Evolutionary conservation across 2,329 filamentous ascomycete species (phyloP), one percentile per base, ranked within the genome.

Genomic region (Pseudopyrenochaeta lycopersici): DNA sequence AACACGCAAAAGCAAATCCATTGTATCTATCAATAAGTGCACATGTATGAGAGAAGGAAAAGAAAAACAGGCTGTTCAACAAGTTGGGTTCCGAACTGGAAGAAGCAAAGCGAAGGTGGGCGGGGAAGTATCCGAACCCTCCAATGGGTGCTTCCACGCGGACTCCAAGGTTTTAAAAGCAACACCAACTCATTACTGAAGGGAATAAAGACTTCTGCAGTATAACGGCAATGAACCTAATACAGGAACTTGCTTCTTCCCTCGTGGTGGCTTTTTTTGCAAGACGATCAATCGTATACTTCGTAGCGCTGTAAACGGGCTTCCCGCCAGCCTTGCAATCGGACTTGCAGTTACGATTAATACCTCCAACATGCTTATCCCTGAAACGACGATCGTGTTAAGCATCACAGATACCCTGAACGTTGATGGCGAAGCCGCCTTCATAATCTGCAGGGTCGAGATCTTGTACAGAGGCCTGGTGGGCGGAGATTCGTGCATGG

Each of bases 201-300:
- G 27, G 29, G 41, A 45, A 18, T 39, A 52, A 30, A 44, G 21
- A 39, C 2, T 73, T 75, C 71, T 59, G 77, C 76, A 77, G 78
- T 17, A 75, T 77, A 59, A 80, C 68, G 27, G 73, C 74, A 67
- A 80, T 80, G 6, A 80, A 64, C 46, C 77, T 60, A 44, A 80
- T 75, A 1, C 52, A 62, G 23, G 23, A 27, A n/a, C 63, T 63
- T 29, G 49, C 47, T 44, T 73, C 74, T 56, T 79, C 75, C 54
- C 72, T 73, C 0, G 77, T 74, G 41, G 74, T 71, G 29, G 68
- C 70, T 51, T 68, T 76, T 51, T 68, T 76, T 29, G 74, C 77
- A 52, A 79, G 56, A 10, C 65, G 62, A 23, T 67, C 51, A 5
- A 68, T 64, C 12, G 64, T 65, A 39, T 64, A 62, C 47, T 71